phyloP scores from a whole-genome alignment of 345 rosid species.

The Lenwebbia sp. region DNA sequence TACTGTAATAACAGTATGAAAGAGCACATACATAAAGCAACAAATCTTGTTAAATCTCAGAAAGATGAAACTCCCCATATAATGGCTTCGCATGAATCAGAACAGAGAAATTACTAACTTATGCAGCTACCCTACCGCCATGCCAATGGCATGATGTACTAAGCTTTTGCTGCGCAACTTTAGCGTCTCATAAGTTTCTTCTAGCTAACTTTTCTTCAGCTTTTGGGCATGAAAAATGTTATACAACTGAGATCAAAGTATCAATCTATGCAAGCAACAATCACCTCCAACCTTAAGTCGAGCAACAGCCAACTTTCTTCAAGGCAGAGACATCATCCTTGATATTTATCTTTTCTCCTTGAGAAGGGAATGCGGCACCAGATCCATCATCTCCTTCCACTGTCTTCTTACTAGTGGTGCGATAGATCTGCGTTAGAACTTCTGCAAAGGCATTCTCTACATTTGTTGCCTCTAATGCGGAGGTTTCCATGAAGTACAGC shows the following conservation, averaged over 20 bases:
- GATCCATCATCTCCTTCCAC: slow-evolving; percentile 34
- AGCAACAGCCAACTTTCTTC: slow-evolving; percentile 62
- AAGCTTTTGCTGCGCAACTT: not conserved
- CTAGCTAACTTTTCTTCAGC: not conserved
- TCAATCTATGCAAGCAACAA: not conserved
- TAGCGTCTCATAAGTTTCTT: not conserved
- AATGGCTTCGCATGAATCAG: not conserved
- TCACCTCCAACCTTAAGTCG: slow-evolving; percentile 9
- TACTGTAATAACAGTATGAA: not conserved
- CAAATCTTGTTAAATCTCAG: not conserved
- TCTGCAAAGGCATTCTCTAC: slow-evolving; percentile 60
- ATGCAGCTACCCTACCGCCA: not conserved
- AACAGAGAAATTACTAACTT: not conserved
- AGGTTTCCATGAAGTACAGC: slow-evolving; percentile 55
- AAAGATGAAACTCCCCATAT: not conserved
- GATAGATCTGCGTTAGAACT: slow-evolving; percentile 53
- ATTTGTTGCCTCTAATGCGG: slow-evolving; percentile 56
- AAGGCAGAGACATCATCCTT: slow-evolving; percentile 53
- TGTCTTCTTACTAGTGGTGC: slow-evolving; percentile 42
- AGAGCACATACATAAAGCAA: not conserved
- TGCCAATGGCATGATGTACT: not conserved
- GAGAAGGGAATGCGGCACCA: slow-evolving; percentile 23
- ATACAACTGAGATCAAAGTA: not conserved
- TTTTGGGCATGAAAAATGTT: not conserved
- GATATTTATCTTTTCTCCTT: slow-evolving; percentile 52